Evolutionary conservation across 179 eudicot genomes (phyloP), one percentile per base, ranked within the genome.

Genomic region (Gypsophila paniculata): DNA sequence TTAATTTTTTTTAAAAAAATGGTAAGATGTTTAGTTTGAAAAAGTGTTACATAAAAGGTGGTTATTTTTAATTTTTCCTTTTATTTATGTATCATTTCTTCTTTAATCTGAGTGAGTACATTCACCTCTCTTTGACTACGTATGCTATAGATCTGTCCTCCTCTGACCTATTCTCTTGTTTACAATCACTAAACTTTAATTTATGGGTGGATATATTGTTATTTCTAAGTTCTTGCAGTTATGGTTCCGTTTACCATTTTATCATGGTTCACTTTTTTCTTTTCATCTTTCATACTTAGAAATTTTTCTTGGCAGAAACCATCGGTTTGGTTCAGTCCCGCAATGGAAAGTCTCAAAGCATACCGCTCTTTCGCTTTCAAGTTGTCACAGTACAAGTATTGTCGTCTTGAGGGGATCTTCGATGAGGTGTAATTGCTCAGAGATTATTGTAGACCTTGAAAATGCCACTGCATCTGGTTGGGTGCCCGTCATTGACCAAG

Each of bases 401-500:
- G 38, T 68, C 65, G 38, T 68, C 13, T 66, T 61, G n/a, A 75
- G 74, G 77, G 70, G 74, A 68, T 79, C 72, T 65, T 72, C 72
- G 5, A 68, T 59, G 29, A 82, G 75, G 76, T 82, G 83, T 71
- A 75, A 71, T 82, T 86, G 90, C 85, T 76, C 82, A 73, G 91
- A 90, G 73, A 82, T 84, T 67, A 72, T 90, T 61, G 66, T 80
- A 60, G 80, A 79, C 79, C 61, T 82, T 61, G 90, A 87, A 77
- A 80, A 67, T 80, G 84, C 80, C 44, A 66, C 81, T 55, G 70
- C 86, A 73, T 67, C 84, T 76, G 89, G 78, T 22, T 94, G 96
- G 99, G 77, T 91, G 66, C 85, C 92, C 74, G 62, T 86, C 51
- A 80, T 85, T 54, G 91, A 94, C 77, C 99, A 91, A 83, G 84